Evolutionary conservation across 23 red algal genomes (phyloP).

Genomic region (Gracilaria domingensis): DNA sequence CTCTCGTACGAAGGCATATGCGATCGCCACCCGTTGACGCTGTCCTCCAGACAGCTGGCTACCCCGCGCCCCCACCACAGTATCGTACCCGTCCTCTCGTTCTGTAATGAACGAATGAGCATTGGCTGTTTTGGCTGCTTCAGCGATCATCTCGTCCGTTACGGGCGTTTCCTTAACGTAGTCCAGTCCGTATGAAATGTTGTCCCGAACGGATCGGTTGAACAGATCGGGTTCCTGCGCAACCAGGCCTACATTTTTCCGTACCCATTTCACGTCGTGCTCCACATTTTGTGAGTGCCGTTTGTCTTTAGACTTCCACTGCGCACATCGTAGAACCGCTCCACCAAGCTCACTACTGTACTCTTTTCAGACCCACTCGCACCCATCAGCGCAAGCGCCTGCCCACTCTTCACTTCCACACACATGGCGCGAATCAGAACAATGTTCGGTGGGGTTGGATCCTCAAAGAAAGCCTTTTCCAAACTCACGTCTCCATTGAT

Average conservation of each 20-base stretch:
- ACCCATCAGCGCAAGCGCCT: conserved; percentile 93
- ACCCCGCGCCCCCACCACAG: conserved; percentile 84
- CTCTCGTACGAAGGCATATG: conserved; percentile 82
- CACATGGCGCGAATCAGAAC: conserved; percentile 80
- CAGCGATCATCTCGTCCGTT: conserved; percentile 70
- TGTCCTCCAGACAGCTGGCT: conserved; percentile 85
- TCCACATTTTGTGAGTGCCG: conserved; percentile 43
- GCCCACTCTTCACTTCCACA: conserved; percentile 64
- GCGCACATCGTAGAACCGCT: conserved; percentile 92
- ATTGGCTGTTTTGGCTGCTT: conserved; percentile 77
- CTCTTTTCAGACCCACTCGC: conserved; percentile 89
- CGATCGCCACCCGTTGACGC: conserved; percentile 92
- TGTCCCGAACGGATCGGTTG: conserved; percentile 79
- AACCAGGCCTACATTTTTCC: conserved; percentile 83
- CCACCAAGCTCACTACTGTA: conserved; percentile 81
- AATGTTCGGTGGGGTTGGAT: conserved; percentile 84
- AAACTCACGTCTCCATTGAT: conserved; percentile 63
- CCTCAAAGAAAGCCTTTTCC: conserved; percentile 80
- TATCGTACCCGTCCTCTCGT: conserved; percentile 90
- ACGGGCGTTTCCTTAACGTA: conserved; percentile 67
- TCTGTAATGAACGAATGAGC: conserved; percentile 86
- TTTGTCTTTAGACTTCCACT: conserved; percentile 76
- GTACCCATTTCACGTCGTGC: conserved; percentile 72
- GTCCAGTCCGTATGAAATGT: conserved; percentile 89
- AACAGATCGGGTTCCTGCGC: conserved; percentile 95